These are phyloP conservation scores for Phaeosphaeriaceae sp. DNA, from an alignment of 2,329 filamentous ascomycete species.

Conservation along the genomic window DNA sequence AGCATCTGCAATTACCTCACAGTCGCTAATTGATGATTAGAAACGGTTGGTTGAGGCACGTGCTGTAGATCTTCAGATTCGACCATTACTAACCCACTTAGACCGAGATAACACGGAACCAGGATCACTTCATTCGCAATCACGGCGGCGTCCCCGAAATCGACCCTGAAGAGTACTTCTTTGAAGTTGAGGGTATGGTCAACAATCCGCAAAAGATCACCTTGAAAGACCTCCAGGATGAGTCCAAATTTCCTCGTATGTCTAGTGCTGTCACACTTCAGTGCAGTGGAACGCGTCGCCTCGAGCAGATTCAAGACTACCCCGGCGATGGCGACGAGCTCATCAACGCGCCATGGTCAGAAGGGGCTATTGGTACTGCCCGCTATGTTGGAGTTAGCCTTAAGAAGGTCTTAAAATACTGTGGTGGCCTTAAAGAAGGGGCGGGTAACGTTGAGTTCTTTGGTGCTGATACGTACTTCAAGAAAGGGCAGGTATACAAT, in stretches of 20 bases:
- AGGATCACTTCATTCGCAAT: constrained; percentile 72
- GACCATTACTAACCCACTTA: constrained; percentile 18
- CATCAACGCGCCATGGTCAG: constrained; percentile 49
- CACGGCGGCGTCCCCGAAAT: constrained; percentile 75
- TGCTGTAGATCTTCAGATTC: not conserved
- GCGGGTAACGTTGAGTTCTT: constrained; percentile 72
- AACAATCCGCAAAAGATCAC: constrained; percentile 64
- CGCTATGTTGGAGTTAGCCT: constrained; percentile 68
- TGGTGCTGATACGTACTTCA: constrained; percentile 77
- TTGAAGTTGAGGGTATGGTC: constrained; percentile 68
- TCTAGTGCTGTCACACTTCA: constrained; percentile 69
- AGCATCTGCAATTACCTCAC: not conserved
- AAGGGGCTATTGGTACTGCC: constrained; percentile 72
- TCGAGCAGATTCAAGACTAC: constrained; percentile 72
- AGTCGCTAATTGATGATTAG: constrained; percentile 19
- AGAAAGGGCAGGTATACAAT: constrained; percentile 69
- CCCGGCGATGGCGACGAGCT: constrained; percentile 72
- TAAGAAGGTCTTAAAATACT: constrained; percentile 74
- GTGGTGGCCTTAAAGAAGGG: constrained; percentile 64
- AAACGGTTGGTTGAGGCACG: constrained; percentile 60
- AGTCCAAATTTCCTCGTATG: constrained; percentile 65
- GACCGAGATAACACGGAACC: constrained; percentile 67
- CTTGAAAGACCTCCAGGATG: constrained; percentile 66
- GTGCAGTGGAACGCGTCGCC: constrained; percentile 71
- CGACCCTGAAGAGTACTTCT: constrained; percentile 60